Base-by-base conservation (phyloP, 129 eudicot genomes). In the Flaveria brownii region DNA sequence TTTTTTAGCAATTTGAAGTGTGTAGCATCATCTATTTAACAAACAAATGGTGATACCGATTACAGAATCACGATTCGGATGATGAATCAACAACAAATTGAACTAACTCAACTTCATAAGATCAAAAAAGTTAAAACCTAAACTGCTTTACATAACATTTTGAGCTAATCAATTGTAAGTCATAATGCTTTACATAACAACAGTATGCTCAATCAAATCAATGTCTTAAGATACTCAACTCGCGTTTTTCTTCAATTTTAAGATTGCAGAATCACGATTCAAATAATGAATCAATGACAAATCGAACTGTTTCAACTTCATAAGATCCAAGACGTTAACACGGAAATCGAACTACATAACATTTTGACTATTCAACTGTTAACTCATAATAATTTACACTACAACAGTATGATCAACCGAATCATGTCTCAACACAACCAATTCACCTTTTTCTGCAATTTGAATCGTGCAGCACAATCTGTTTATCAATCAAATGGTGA, bases 361-460 rank as follows among this genome's bases (percentile, higher is more conserved):
- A 36, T 36, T 5, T 36, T 36, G 41, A 36, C 41, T 36, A 36
- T 5, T 5, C 41, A 36, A 36, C 41, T 36, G 41, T 36, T 36
- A 36, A 36, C 41, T 5, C 41, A 36, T 36, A 36, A 36, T 36
- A 36, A 36, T 69, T 17, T 26, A 76, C 25, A 64, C 1, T 20
- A 52, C 56, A 36, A 2, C 67, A 18, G 10, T 9, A 62, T 46
- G 17, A 74, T 74, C 70, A 73, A 74, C 26, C 13, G 41, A 36
- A 36, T 36, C 41, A 36, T 36, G 41, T 36, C 6, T 36, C 6
- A 36, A 36, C 6, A 36, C 7, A 36, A 36, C 5, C 41, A 36
- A 36, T 0, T 36, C 41, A 5, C 0, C 1, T 36, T 36, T 36
- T 36, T 36, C 41, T 36, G 7, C 41, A 36, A 5, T 36, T 36